Percentiles rank a stretch among this genome's conserved stretches.
Evolutionary conservation across 73 alveolate genomes (phyloP).

Genomic region (Tetrahymena thermophila): DNA sequence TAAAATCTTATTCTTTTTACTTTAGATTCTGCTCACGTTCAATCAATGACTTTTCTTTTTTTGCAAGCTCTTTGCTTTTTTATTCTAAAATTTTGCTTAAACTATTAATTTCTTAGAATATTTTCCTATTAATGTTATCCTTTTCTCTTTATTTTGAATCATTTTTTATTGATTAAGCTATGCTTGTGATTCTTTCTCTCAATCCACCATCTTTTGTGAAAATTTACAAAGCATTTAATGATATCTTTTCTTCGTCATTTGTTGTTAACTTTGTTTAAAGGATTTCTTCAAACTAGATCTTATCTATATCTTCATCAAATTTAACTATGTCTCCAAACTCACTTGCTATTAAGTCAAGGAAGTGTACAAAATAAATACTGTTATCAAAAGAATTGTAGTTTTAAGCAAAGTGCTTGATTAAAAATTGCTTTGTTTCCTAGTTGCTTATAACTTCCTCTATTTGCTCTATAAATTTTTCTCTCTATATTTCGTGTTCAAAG

Average conservation of each 20-base stretch:
- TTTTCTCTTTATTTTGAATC: background rate
- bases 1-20: background rate
- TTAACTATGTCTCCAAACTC: background rate
- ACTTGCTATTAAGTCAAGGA: background rate
- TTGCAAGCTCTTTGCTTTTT: background rate
- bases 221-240: background rate
- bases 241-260: background rate
- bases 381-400: background rate
- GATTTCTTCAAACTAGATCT: background rate
- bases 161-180: background rate
- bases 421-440: background rate
- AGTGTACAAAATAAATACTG: background rate
- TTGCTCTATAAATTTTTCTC: background rate
- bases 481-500: background rate
- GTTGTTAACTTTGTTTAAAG: background rate
- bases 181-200: background rate
- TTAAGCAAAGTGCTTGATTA: background rate
- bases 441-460: background rate
- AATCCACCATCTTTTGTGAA: background rate
- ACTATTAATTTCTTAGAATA: background rate
- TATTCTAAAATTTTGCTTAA: background rate
- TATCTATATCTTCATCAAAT: background rate
- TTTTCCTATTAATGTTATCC: background rate
- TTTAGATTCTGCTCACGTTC: background rate
- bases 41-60: background rate